Evolutionary conservation across 75 land plant species (phyloP), one percentile per base, ranked within the genome.

Genomic region (Sequoia sempervirens): DNA sequence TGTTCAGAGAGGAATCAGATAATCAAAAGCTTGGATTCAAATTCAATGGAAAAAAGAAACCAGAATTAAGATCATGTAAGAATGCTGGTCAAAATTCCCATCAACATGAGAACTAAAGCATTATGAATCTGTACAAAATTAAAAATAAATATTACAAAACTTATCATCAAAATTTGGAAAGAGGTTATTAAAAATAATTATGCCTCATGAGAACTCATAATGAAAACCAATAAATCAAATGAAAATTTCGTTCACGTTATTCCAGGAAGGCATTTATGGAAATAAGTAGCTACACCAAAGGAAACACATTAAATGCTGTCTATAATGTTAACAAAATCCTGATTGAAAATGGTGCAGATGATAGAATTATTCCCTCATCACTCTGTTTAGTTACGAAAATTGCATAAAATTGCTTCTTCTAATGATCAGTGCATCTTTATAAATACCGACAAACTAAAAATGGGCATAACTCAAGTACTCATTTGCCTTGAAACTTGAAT

Each of bases 1-100:
- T 97, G 93, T 13, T 83, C 41, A 84, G 41, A 82, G 13, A 43
- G 26, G 32, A n/a, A 47, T 61, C 75, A 84, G 58, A 32, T 36
- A 41, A 36, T 56, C 8, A n/a, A 82, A 26, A 18, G 20, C 18
- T 82, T n/a, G 45, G 17, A 11, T 26, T 66, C 23, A 18, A 28
- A 58, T 80, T 34, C 26, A 80, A 70, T 10, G 36, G 20, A 23
- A 43, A 84, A 47, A 78, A 13, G 23, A 82, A 76, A 66, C 36
- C 40, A 26, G 5, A 43, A 45, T 50, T 41, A 43, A 61, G 81
- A 40, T 46, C 41, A 80, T 0, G 18, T 69, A 58, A 82, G 83
- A 32, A 30, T 70, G 15, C 73, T 30, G 73, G 32, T 13, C 15
- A 32, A 70, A 32, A 70, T 70, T 23, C 0, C 73, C 36, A 70